Percentiles rank a stretch among this genome's conserved stretches.
phyloP scores from a whole-genome alignment of 1,284 basidiomycete genomes.

The Tylopilus sp. region DNA sequence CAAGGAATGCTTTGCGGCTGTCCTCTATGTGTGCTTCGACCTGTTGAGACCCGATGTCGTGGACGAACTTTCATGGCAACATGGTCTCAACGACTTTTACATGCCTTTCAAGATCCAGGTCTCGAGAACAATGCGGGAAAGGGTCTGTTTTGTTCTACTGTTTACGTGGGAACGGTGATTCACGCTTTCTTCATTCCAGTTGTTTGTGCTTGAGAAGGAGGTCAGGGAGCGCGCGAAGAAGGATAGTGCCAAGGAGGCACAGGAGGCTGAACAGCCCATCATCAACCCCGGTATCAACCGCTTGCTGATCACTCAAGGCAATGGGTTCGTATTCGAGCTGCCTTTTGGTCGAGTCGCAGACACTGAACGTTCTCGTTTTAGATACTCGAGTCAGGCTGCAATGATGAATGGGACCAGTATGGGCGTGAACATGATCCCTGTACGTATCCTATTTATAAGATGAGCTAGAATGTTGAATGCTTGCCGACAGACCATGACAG shows the following conservation, averaged over 20 bases:
- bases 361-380: slow-evolving; percentile 16
- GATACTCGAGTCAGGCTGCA: slow-evolving; percentile 41
- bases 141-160: slow-evolving; percentile 38
- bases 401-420: slow-evolving; percentile 42
- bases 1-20: slow-evolving; percentile 94
- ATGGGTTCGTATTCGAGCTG: slow-evolving; percentile 44
- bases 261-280: slow-evolving; percentile 75
- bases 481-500: slow-evolving; percentile 29
- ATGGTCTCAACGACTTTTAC: slow-evolving; percentile 91
- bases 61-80: slow-evolving; percentile 93
- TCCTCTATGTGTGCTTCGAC: slow-evolving; percentile 91
- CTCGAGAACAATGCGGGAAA: slow-evolving; percentile 69
- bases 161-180: slow-evolving; percentile 8
- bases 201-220: slow-evolving; percentile 75
- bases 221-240: slow-evolving; percentile 78
- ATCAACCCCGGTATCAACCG: slow-evolving; percentile 70
- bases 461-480: slow-evolving; percentile 11
- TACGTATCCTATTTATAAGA: slow-evolving; percentile 27
- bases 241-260: slow-evolving; percentile 80
- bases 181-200: slow-evolving; percentile 36
- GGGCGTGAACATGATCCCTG: slow-evolving; percentile 41
- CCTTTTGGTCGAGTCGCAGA: not conserved
- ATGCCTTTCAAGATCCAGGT: slow-evolving; percentile 93
- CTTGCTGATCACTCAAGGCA: slow-evolving; percentile 61
- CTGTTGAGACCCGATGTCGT: slow-evolving; percentile 87